A percentile compares a stretch with the other conserved stretches of the same genome.
Evolutionary conservation across 345 rosid species (phyloP).

Genomic region (Toxicodendron radicans): DNA sequence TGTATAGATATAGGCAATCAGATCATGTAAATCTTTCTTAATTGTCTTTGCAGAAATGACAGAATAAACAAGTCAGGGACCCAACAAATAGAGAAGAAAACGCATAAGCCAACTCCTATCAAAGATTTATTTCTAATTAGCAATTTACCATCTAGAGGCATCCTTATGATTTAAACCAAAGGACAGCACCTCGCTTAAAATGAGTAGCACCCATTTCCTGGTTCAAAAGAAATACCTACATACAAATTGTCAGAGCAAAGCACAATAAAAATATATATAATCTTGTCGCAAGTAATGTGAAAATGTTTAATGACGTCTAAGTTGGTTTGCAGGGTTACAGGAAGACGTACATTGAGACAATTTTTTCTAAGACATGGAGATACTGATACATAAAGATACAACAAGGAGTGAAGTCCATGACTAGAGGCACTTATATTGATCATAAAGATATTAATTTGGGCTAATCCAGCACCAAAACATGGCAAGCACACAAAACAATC

Average conservation of each 20-base stretch:
- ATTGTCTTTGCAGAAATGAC: neutral
- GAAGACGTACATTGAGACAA: slow-evolving; percentile 9
- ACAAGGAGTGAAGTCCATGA: neutral
- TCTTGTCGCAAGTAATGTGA: neutral
- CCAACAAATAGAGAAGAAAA: slow-evolving; percentile 8
- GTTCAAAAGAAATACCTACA: slow-evolving; percentile 26
- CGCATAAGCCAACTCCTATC: slow-evolving; percentile 20
- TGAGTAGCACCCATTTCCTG: slow-evolving; percentile 31
- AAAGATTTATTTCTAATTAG: slow-evolving; percentile 21
- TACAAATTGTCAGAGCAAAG: slow-evolving; percentile 27
- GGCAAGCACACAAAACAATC: neutral
- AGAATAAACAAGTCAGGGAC: neutral
- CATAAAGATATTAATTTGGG: neutral
- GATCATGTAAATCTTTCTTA: slow-evolving; percentile 1
- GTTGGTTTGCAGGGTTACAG: slow-evolving; percentile 3
- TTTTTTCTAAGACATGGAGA: neutral
- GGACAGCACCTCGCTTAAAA: slow-evolving; percentile 32
- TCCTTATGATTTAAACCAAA: slow-evolving; percentile 35
- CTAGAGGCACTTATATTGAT: neutral
- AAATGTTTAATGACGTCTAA: neutral
- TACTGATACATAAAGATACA: neutral
- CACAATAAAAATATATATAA: slow-evolving; percentile 14
- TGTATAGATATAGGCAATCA: slow-evolving; percentile 12
- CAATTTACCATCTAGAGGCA: slow-evolving; percentile 40
- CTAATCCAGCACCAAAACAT: neutral